Percentiles rank a stretch among this genome's conserved stretches.
Conservation (phyloP, 73 alveolate genomes). For the Loxodes magnus region DNA sequence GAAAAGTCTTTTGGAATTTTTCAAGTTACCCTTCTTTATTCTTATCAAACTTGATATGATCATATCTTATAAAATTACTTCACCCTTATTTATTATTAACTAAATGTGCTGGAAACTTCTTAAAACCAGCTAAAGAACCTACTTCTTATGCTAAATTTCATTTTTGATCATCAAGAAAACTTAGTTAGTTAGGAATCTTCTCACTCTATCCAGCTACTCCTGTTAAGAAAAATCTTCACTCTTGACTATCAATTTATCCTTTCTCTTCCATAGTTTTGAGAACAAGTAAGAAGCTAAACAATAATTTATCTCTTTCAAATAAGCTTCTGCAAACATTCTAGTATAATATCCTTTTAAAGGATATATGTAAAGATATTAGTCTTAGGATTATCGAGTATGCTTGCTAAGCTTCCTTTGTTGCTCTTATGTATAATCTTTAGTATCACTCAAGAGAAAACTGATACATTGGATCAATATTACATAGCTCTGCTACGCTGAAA, state of each 20-base stretch:
- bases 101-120: constrained; percentile 56
- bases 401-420: constrained; percentile 18
- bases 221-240: constrained; percentile 45
- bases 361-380: neutral
- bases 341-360: neutral
- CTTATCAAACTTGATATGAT: constrained; percentile 50
- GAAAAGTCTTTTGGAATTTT: constrained; percentile 58
- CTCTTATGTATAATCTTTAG: constrained; percentile 41
- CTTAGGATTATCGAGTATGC: constrained; percentile 3
- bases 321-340: constrained; percentile 84
- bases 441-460: constrained; percentile 86
- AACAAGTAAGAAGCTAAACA: constrained; percentile 84
- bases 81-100: constrained; percentile 56
- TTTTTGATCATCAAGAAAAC: constrained; percentile 9
- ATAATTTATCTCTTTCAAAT: constrained; percentile 92
- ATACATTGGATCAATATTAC: constrained; percentile 83
- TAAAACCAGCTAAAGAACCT: constrained; percentile 45
- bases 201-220: constrained; percentile 41
- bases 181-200: constrained; percentile 12
- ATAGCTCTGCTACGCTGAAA: constrained; percentile 54
- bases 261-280: constrained; percentile 50
- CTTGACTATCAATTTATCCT: neutral
- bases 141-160: constrained; percentile 26
- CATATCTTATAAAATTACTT: constrained; percentile 58
- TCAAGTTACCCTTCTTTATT: constrained; percentile 47